These are phyloP conservation scores for Parachaetomium inaequale DNA, from an alignment of 495 filamentous ascomycete genomes.

Conservation along the genomic window DNA sequence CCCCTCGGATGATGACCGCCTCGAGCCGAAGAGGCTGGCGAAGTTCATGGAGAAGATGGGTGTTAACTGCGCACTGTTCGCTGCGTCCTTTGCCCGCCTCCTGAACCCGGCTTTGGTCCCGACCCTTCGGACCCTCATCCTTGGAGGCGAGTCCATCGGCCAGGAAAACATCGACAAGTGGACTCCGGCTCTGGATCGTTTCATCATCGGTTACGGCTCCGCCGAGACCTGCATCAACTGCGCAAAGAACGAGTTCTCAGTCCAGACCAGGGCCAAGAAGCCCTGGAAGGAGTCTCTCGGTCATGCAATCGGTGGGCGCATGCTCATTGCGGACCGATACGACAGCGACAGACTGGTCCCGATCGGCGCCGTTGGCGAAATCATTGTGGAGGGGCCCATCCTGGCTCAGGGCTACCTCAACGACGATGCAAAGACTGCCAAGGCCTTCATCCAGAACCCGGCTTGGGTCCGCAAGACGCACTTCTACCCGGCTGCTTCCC, in stretches of 20 bases:
- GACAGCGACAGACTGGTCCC: slow-evolving; percentile 9
- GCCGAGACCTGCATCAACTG: slow-evolving; percentile 16
- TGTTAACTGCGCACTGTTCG: slow-evolving; percentile 6
- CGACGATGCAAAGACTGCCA: background rate
- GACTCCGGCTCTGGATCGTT: slow-evolving; percentile 6
- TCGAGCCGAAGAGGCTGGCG: slow-evolving; percentile 2
- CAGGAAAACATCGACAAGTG: slow-evolving; percentile 14
- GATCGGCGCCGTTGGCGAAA: slow-evolving; percentile 7
- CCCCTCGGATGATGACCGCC: slow-evolving; percentile 7
- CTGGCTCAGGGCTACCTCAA: slow-evolving; percentile 13
- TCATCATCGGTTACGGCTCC: slow-evolving; percentile 11
- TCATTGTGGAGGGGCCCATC: slow-evolving; percentile 9
- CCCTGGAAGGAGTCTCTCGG: slow-evolving; percentile 15
- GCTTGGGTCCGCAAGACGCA: slow-evolving; percentile 11
- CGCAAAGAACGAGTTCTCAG: slow-evolving; percentile 15
- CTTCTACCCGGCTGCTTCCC: background rate
- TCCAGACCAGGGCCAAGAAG: slow-evolving; percentile 10
- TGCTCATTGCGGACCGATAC: slow-evolving; percentile 9
- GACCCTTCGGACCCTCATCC: slow-evolving; percentile 6
- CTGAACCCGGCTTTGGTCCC: slow-evolving; percentile 1
- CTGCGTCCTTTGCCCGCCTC: slow-evolving; percentile 9
- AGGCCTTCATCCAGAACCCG: slow-evolving; percentile 8
- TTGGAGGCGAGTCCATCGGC: slow-evolving; percentile 9
- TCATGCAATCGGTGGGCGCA: slow-evolving; percentile 6
- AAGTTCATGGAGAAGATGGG: slow-evolving; percentile 9